These are phyloP conservation scores for Diutina neorugosa DNA, from an alignment of 1,139 yeast species.

Conservation along the genomic window DNA sequence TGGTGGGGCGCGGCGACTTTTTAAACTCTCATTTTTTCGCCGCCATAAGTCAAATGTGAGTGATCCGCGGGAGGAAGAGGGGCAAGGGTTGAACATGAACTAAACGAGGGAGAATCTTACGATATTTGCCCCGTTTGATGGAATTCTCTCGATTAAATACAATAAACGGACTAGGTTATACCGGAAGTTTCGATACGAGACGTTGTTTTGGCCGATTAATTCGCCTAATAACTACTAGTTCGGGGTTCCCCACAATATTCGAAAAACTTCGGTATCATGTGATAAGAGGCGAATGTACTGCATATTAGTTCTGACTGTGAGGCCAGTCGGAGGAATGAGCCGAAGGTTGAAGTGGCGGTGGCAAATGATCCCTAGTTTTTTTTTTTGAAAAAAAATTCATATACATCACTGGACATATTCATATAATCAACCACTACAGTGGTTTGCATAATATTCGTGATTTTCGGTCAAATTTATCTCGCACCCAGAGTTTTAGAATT, in stretches of 20 bases:
- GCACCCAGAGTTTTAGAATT: too few relatives aligned
- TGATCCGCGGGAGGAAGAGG: slow-evolving; percentile 2
- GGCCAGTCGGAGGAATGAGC: background rate
- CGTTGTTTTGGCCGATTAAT: background rate
- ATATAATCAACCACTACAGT: too few relatives aligned
- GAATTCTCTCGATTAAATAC: too few relatives aligned
- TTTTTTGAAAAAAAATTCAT: too few relatives aligned
- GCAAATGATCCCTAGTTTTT: too few relatives aligned
- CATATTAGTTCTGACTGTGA: too few relatives aligned
- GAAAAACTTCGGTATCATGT: background rate
- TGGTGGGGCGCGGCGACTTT: background rate
- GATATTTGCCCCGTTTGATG: too few relatives aligned
- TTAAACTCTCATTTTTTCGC: background rate
- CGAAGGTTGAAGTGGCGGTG: background rate
- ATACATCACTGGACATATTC: too few relatives aligned
- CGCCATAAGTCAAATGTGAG: background rate
- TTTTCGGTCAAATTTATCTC: too few relatives aligned
- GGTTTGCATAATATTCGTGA: too few relatives aligned
- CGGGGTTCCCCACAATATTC: background rate
- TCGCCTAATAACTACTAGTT: background rate
- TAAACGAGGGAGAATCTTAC: background rate
- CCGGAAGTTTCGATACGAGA: too few relatives aligned
- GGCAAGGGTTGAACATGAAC: background rate
- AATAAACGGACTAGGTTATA: too few relatives aligned
- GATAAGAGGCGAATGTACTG: background rate